phyloP scores from a whole-genome alignment of 202 grass and related monocot genomes.

The Dendrocalamus latiflorus region DNA sequence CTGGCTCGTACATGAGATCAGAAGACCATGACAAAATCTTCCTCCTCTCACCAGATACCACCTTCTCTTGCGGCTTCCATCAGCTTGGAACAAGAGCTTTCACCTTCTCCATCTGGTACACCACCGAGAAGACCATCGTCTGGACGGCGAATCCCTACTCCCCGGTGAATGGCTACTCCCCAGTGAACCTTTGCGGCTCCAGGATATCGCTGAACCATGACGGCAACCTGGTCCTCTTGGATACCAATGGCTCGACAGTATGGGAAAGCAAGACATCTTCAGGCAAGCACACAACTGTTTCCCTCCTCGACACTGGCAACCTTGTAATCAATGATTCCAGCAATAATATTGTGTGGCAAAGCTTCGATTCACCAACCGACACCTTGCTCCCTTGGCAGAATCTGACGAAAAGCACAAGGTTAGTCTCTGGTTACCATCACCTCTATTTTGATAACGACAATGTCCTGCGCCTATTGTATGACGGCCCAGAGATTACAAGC shows the following conservation, averaged over 20 bases:
- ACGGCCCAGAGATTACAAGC: slow-evolving; percentile 63
- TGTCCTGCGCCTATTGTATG: slow-evolving; percentile 51
- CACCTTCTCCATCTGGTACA: slow-evolving; percentile 72
- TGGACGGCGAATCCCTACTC: slow-evolving; percentile 67
- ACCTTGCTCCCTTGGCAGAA: slow-evolving; percentile 56
- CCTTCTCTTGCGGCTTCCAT: slow-evolving; percentile 63
- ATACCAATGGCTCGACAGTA: slow-evolving; percentile 37
- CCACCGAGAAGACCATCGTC: slow-evolving; percentile 35
- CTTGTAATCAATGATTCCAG: slow-evolving; percentile 33
- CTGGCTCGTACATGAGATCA: slow-evolving; percentile 30
- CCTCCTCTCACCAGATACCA: slow-evolving; percentile 40
- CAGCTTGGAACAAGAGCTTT: slow-evolving; percentile 40
- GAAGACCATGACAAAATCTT: slow-evolving; percentile 36
- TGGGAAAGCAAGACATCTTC: slow-evolving; percentile 51
- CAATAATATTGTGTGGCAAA: slow-evolving; percentile 45
- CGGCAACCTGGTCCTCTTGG: slow-evolving; percentile 53
- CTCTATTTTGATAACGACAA: slow-evolving; percentile 79
- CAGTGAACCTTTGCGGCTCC: slow-evolving; percentile 47
- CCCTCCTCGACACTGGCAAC: slow-evolving; percentile 61
- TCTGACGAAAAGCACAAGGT: slow-evolving; percentile 34
- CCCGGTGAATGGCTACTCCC: slow-evolving; percentile 4
- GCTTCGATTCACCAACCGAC: slow-evolving; percentile 66
- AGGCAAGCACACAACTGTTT: slow-evolving; percentile 22
- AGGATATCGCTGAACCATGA: slow-evolving; percentile 34
- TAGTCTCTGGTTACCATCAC: slow-evolving; percentile 36